These are phyloP conservation scores for Mycena rosella DNA, from an alignment of 768 basidiomycete species.

Conservation along the genomic window DNA sequence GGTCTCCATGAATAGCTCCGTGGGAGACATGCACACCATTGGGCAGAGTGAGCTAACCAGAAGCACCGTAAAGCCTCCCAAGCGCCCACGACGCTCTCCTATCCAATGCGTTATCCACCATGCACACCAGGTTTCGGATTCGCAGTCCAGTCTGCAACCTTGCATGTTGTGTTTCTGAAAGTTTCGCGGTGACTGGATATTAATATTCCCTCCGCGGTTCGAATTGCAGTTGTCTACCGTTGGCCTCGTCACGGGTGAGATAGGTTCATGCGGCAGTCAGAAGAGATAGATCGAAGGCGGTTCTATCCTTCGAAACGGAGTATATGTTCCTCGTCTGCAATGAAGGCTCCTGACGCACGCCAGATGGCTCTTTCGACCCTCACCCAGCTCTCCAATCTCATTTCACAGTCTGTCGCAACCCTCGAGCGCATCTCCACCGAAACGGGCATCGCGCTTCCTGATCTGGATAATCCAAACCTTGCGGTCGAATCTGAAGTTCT, in stretches of 20 bases:
- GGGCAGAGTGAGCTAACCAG: slow-evolving; percentile 10
- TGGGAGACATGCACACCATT: slow-evolving; percentile 10
- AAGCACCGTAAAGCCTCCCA: slow-evolving; percentile 19
- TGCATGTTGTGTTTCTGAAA: slow-evolving; percentile 12
- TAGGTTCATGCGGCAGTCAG: slow-evolving; percentile 16
- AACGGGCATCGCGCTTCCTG: slow-evolving; percentile 37
- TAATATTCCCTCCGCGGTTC: slow-evolving; percentile 8
- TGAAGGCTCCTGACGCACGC: slow-evolving; percentile 20
- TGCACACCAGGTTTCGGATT: slow-evolving; percentile 11
- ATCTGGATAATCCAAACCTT: slow-evolving; percentile 40
- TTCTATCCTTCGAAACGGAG: slow-evolving; percentile 10
- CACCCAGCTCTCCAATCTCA: slow-evolving; percentile 36
- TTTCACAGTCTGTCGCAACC: slow-evolving; percentile 38
- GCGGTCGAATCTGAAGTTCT: slow-evolving; percentile 43
- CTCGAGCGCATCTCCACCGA: slow-evolving; percentile 36
- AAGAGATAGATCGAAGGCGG: slow-evolving; percentile 5
- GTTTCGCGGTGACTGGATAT: slow-evolving; percentile 7
- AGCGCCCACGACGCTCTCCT: slow-evolving; percentile 14
- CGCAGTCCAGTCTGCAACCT: slow-evolving; percentile 13
- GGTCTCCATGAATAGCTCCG: slow-evolving; percentile 17
- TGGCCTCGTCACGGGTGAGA: slow-evolving; percentile 14
- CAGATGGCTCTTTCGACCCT: slow-evolving; percentile 32
- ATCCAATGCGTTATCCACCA: slow-evolving; percentile 13
- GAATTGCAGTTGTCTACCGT: slow-evolving; percentile 7
- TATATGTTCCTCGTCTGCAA: slow-evolving; percentile 18